These are phyloP conservation scores for Exophiala alcalophila DNA, from an alignment of 2,329 filamentous ascomycete species.

Conservation along the genomic window DNA sequence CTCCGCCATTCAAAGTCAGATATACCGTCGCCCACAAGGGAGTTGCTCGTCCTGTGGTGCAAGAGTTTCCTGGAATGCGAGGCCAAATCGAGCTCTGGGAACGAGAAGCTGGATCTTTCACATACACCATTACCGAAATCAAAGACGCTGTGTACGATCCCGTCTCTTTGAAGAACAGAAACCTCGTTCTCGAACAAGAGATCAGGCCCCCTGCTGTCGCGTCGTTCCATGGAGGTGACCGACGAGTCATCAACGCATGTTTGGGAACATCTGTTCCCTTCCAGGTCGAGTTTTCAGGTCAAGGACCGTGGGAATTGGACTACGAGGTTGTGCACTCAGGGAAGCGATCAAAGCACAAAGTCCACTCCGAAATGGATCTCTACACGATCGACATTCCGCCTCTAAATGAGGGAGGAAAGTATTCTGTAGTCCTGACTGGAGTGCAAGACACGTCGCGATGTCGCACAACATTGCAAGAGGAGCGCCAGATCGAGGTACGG, in stretches of 20 bases:
- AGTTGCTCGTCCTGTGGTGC: slow-evolving; percentile 49
- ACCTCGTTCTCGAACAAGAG: slow-evolving; percentile 73
- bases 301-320: slow-evolving; percentile 82
- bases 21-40: slow-evolving; percentile 70
- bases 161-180: slow-evolving; percentile 59
- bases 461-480: slow-evolving; percentile 79
- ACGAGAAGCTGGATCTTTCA: slow-evolving; percentile 75
- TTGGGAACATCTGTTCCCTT: slow-evolving; percentile 77
- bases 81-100: slow-evolving; percentile 84
- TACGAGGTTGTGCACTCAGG: slow-evolving; percentile 92
- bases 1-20: slow-evolving; percentile 79
- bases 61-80: slow-evolving; percentile 66
- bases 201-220: slow-evolving; percentile 92
- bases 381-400: slow-evolving; percentile 73
- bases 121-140: slow-evolving; percentile 78
- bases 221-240: slow-evolving; percentile 58
- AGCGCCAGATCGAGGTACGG: slow-evolving; percentile 79
- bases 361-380: slow-evolving; percentile 60
- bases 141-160: slow-evolving; percentile 77
- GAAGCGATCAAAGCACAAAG: slow-evolving; percentile 68
- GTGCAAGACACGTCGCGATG: slow-evolving; percentile 84
- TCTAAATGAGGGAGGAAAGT: slow-evolving; percentile 80
- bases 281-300: slow-evolving; percentile 72
- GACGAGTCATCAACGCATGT: slow-evolving; percentile 63
- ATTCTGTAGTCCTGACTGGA: slow-evolving; percentile 78